Evolutionary conservation across 305 asterid genomes (phyloP), one percentile per base, ranked within the genome.

Genomic region (Rubia balearica): DNA sequence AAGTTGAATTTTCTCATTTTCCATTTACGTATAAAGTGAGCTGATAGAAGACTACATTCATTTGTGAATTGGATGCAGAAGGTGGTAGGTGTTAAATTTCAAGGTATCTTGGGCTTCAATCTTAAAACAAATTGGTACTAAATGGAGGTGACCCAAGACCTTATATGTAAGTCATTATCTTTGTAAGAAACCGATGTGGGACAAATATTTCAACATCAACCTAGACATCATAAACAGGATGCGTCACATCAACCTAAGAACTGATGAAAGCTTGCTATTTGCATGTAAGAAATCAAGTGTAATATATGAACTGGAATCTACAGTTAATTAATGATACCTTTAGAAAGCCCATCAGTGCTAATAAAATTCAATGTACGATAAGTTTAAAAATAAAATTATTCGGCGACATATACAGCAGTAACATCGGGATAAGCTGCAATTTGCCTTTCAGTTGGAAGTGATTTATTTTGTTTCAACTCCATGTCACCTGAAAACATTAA

Each of bases 341-440:
- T 55, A 38, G 6, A 41, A 11, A 6, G 53, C 30, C 12, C 38
- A 21, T 53, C 24, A n/a, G 10, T 46, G 1, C 4, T 10, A 27
- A 41, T 17, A n/a, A 24, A 8, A 24, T 36, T 14, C 7, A 57
- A 40, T 36, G 45, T 41, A 63, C 40, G 70, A 24, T 40, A 11
- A 36, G 36, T 67, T 14, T 71, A 63, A 43, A 51, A 69, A 41
- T 16, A 59, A 38, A 67, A 70, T 36, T 42, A 68, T 68, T 42
- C 17, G 74, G 68, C 56, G 64, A 75, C 45, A 83, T 89, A 75
- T 88, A 94, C 99, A 71, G 85, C 72, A 76, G 78, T 74, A 79
- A 94, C 81, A 75, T 91, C 99, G 79, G 99, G 99, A 78, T 86
- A 71, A 41, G 97, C 98, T 48, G 98, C 85, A 73, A 88, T 91